Percentiles rank a stretch among this genome's conserved stretches.
phyloP scores from a whole-genome alignment of 1,284 basidiomycete species.

The Kwoniella shivajii region DNA sequence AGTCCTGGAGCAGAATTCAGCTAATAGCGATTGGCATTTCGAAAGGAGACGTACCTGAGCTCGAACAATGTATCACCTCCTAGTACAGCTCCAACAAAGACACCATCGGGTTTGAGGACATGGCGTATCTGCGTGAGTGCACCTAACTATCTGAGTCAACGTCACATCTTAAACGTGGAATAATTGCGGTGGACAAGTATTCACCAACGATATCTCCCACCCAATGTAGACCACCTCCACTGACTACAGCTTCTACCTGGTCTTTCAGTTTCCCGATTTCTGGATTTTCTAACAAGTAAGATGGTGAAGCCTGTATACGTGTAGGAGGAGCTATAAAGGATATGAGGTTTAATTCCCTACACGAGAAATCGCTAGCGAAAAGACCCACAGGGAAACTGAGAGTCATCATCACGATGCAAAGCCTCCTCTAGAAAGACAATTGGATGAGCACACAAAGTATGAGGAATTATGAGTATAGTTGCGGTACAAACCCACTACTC shows the following conservation, averaged over 20 bases:
- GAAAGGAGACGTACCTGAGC: constrained; percentile 63
- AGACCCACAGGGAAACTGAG: constrained; percentile 31
- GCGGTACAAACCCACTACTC: constrained; percentile 64
- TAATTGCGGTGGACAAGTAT: constrained; percentile 19
- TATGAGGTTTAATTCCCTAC: constrained; percentile 2
- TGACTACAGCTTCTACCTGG: constrained; percentile 89
- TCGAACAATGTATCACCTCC: constrained; percentile 98
- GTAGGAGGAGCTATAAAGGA: constrained; percentile 24
- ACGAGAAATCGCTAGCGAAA: not conserved
- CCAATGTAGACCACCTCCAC: constrained; percentile 92
- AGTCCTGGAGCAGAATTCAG: constrained; percentile 24
- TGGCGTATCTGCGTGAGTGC: constrained; percentile 85
- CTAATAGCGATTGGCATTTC: not conserved
- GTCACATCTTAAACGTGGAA: not conserved
- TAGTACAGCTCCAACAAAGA: constrained; percentile 91
- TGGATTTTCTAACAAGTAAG: constrained; percentile 39
- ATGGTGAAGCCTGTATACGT: constrained; percentile 37
- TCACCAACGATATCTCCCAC: constrained; percentile 93
- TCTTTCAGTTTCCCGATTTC: constrained; percentile 60
- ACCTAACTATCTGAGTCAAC: constrained; percentile 58
- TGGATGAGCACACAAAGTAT: too few species aligned
- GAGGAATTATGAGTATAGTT: too few species aligned
- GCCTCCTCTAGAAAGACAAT: constrained; percentile 59
- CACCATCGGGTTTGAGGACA: constrained; percentile 84
- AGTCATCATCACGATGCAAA: constrained; percentile 62